These are phyloP conservation scores for Pezicula radicicola DNA, from an alignment of 2,329 filamentous ascomycete species.

Conservation along the genomic window DNA sequence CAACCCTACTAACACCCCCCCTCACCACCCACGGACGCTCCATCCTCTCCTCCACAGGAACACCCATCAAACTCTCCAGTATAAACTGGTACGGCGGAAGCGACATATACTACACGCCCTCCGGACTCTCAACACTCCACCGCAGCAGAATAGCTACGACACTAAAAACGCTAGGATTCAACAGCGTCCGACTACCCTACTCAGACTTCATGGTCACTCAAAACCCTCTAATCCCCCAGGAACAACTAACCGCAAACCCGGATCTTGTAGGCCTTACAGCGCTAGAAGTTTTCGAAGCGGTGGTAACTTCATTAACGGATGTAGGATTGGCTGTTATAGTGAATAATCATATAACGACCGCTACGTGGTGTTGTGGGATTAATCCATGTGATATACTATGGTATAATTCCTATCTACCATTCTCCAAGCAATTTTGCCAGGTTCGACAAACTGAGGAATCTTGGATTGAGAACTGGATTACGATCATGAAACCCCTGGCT, in stretches of 20 bases:
- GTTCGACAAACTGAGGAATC: conserved; percentile 61
- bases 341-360: conserved; percentile 69
- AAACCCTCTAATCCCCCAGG: conserved; percentile 52
- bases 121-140: conserved; percentile 61
- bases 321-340: conserved; percentile 12
- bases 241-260: conserved; percentile 53
- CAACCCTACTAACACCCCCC: conserved; percentile 35
- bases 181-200: conserved; percentile 67
- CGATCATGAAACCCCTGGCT: conserved; percentile 56
- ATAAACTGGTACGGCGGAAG: conserved; percentile 72
- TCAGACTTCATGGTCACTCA: conserved; percentile 63
- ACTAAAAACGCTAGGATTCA: conserved; percentile 63
- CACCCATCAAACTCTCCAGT: conserved; percentile 59
- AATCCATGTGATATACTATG: conserved; percentile 66
- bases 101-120: conserved; percentile 62
- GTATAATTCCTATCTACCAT: conserved; percentile 58
- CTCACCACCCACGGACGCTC: conserved; percentile 57
- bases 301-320: conserved; percentile 10
- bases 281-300: conserved; percentile 57
- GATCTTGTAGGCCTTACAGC: conserved; percentile 56
- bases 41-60: conserved; percentile 54
- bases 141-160: conserved; percentile 56
- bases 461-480: conserved; percentile 66
- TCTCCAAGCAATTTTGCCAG: conserved; percentile 47
- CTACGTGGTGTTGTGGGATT: conserved; percentile 67